phyloP scores from a whole-genome alignment of 768 basidiomycete genomes.

The Xerocomellus intermedius region DNA sequence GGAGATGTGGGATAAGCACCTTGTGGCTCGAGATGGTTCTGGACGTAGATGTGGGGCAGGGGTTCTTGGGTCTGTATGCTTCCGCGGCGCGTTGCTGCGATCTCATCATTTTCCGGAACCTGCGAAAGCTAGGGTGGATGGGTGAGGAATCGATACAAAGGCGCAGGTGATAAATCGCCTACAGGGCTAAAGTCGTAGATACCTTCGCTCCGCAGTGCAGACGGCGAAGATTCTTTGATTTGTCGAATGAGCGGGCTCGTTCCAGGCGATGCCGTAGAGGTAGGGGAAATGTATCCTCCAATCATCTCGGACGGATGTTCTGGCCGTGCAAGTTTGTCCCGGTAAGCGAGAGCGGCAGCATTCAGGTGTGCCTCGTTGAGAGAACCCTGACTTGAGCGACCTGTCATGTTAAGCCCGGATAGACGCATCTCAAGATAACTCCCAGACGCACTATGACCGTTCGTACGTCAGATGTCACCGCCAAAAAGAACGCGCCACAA shows the following conservation, averaged over 20 bases:
- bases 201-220: slow-evolving; percentile 23
- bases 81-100: slow-evolving; percentile 23
- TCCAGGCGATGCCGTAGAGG: slow-evolving; percentile 44
- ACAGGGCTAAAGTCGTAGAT: slow-evolving; percentile 30
- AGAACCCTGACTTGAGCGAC: slow-evolving; percentile 33
- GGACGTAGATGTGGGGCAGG: slow-evolving; percentile 25
- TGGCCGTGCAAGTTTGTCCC: slow-evolving; percentile 26
- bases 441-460: slow-evolving; percentile 29
- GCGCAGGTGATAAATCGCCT: neutral
- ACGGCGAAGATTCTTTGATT: slow-evolving; percentile 22
- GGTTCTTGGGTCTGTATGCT: slow-evolving; percentile 24
- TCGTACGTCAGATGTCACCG: slow-evolving; percentile 25
- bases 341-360: slow-evolving; percentile 19
- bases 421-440: slow-evolving; percentile 28
- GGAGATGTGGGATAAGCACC: slow-evolving; percentile 18
- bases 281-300: slow-evolving; percentile 42
- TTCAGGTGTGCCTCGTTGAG: slow-evolving; percentile 30
- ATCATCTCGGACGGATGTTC: slow-evolving; percentile 21
- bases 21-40: slow-evolving; percentile 13
- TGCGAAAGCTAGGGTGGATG: slow-evolving; percentile 15
- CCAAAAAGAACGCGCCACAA: slow-evolving; percentile 12
- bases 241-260: slow-evolving; percentile 33
- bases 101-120: slow-evolving; percentile 24
- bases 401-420: slow-evolving; percentile 32
- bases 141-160: neutral